These are phyloP conservation scores for Henningerozyma blattae DNA, from an alignment of 805 yeast species.

Conservation along the genomic window DNA sequence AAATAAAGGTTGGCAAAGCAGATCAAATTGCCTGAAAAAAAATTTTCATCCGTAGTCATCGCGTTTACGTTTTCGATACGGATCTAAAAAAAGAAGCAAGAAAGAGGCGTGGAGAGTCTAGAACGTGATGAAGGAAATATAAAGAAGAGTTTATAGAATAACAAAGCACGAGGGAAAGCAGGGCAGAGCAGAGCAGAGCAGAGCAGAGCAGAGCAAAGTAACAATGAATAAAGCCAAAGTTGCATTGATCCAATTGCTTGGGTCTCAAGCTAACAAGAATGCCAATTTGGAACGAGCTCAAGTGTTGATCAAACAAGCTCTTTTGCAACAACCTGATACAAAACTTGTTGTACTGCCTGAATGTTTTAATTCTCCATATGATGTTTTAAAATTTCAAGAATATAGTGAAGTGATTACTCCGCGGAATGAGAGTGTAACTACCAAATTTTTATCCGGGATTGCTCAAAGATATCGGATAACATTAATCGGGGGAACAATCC, in stretches of 20 bases:
- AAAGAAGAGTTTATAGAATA: too few relatives aligned
- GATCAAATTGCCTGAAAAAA: too few relatives aligned
- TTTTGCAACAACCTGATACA: constrained; percentile 41
- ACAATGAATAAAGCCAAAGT: too few relatives aligned
- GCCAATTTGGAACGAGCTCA: constrained; percentile 65
- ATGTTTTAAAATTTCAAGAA: constrained; percentile 72
- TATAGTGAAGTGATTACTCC: constrained; percentile 81
- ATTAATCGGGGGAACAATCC: constrained; percentile 86
- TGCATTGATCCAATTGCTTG: constrained; percentile 80
- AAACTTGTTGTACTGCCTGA: constrained; percentile 85
- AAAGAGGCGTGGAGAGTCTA: too few relatives aligned
- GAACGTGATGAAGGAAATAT: too few relatives aligned
- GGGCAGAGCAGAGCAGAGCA: too few relatives aligned
- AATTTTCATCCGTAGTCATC: too few relatives aligned
- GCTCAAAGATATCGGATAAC: constrained; percentile 56
- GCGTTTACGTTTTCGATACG: too few relatives aligned
- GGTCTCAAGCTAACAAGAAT: constrained; percentile 52
- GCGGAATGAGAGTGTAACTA: constrained; percentile 37
- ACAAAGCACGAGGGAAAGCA: too few relatives aligned
- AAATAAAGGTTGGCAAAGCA: too few relatives aligned
- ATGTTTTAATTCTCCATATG: constrained; percentile 92
- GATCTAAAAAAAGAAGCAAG: too few relatives aligned
- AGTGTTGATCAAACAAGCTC: constrained; percentile 51
- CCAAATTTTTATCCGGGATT: constrained; percentile 45
- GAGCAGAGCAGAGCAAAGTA: too few relatives aligned